Evolutionary conservation across 345 rosid genomes (phyloP).

Genomic region (Camelina neglecta): DNA sequence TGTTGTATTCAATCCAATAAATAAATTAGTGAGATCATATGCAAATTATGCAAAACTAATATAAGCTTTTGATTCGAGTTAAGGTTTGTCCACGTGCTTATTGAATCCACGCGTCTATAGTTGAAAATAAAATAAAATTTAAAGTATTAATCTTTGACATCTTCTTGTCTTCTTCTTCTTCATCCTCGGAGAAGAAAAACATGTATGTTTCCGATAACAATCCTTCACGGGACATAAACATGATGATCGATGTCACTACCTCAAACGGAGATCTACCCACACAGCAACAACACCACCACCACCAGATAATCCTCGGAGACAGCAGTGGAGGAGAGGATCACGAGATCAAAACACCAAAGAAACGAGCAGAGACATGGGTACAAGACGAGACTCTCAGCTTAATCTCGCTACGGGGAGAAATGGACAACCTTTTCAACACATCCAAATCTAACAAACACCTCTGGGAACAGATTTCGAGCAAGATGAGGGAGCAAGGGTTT

Average conservation of each 20-base stretch:
- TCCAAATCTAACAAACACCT: slow-evolving; percentile 95
- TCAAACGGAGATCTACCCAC: slow-evolving; percentile 51
- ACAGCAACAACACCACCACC: slow-evolving; percentile 48
- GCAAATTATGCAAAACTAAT: not conserved
- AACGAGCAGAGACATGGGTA: slow-evolving; percentile 98
- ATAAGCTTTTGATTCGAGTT: not conserved
- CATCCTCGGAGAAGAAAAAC: slow-evolving; percentile 27
- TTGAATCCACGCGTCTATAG: not conserved
- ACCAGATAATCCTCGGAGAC: slow-evolving; percentile 67
- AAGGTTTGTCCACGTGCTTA: not conserved
- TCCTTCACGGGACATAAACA: slow-evolving; percentile 51
- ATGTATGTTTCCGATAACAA: slow-evolving; percentile 80
- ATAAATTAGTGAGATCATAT: too few species aligned
- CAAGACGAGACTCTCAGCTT: slow-evolving; percentile 89
- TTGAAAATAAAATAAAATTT: too few species aligned
- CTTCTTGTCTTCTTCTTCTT: not conserved
- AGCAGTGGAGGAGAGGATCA: slow-evolving; percentile 83
- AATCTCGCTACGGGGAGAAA: slow-evolving; percentile 71
- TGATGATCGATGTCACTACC: slow-evolving; percentile 73
- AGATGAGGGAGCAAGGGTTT: slow-evolving; percentile 94
- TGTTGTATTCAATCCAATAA: too few species aligned
- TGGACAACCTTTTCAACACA: slow-evolving; percentile 86
- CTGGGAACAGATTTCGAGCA: slow-evolving; percentile 85
- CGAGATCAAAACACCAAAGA: slow-evolving; percentile 84
- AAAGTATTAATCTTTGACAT: not conserved